phyloP scores from a whole-genome alignment of 73 alveolate species.

The Paramecium octaurelia region DNA sequence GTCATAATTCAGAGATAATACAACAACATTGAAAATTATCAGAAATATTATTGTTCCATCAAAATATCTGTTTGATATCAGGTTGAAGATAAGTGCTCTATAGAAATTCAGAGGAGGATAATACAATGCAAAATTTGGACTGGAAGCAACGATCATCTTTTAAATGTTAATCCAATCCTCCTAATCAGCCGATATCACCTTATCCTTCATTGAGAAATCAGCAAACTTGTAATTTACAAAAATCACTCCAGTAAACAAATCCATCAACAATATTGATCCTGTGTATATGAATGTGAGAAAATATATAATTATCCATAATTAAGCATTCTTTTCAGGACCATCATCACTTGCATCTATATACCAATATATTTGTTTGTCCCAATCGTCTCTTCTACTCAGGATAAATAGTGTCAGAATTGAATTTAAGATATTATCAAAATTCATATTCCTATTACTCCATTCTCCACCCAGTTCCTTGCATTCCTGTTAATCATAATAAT shows the following conservation, averaged over 20 bases:
- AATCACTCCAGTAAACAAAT: slow-evolving; percentile 93
- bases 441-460: slow-evolving; percentile 69
- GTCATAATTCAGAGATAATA: background rate
- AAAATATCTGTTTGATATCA: slow-evolving; percentile 60
- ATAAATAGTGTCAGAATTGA: slow-evolving; percentile 87
- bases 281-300: slow-evolving; percentile 82
- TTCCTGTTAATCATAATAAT: background rate
- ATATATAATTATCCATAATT: slow-evolving; percentile 55
- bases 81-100: slow-evolving; percentile 32
- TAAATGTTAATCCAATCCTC: slow-evolving; percentile 74
- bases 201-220: slow-evolving; percentile 61
- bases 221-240: slow-evolving; percentile 88
- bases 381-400: slow-evolving; percentile 85
- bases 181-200: slow-evolving; percentile 53
- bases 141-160: slow-evolving; percentile 54
- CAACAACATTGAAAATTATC: background rate
- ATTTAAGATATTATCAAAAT: slow-evolving; percentile 84
- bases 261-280: slow-evolving; percentile 83
- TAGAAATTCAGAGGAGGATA: slow-evolving; percentile 51
- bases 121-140: slow-evolving; percentile 68
- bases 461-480: background rate
- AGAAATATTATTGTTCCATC: slow-evolving; percentile 53
- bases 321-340: slow-evolving; percentile 56
- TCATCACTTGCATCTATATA: slow-evolving; percentile 63
- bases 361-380: slow-evolving; percentile 88